Conservation (phyloP, 2,329 filamentous ascomycete genomes). For the Colletotrichum navitas region DNA sequence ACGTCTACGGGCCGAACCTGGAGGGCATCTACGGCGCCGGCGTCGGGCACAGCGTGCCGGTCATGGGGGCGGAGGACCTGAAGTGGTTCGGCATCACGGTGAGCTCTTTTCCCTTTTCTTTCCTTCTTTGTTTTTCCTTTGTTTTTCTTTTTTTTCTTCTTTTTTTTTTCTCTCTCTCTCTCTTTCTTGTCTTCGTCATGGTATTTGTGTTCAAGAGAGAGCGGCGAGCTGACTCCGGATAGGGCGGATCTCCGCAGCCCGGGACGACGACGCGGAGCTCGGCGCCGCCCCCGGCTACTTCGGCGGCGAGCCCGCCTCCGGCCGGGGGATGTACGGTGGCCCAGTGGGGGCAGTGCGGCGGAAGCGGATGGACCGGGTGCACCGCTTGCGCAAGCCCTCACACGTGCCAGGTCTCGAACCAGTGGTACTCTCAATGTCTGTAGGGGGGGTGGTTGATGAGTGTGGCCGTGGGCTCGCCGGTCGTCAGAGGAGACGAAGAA, state of each 20-base stretch:
- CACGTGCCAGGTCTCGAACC: constrained; percentile 38
- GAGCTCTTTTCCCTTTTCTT: not conserved
- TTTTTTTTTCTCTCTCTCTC: no score
- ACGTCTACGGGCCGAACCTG: constrained; percentile 50
- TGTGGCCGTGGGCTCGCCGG: not conserved
- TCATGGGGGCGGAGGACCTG: constrained; percentile 48
- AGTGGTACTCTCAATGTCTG: constrained; percentile 43
- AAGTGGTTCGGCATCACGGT: constrained; percentile 45
- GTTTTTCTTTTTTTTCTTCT: not conserved
- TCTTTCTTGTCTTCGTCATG: not conserved
- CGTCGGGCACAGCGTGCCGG: constrained; percentile 51
- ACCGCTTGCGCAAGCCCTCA: constrained; percentile 37
- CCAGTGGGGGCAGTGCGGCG: constrained; percentile 43
- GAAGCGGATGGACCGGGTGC: constrained; percentile 41
- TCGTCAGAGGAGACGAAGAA: no score
- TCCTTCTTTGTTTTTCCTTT: no score
- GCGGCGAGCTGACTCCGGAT: not conserved
- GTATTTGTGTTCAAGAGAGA: not conserved
- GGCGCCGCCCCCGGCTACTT: constrained; percentile 33
- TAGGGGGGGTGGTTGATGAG: not conserved
- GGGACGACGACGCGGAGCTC: constrained; percentile 37
- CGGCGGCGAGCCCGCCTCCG: constrained; percentile 34
- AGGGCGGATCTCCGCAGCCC: constrained; percentile 27
- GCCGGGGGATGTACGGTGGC: constrained; percentile 30
- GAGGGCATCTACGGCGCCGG: constrained; percentile 51